A percentile compares a stretch with the other conserved stretches of the same genome.
Conservation (phyloP, 352 stramenopile genomes). For the Phytophthora citricola region DNA sequence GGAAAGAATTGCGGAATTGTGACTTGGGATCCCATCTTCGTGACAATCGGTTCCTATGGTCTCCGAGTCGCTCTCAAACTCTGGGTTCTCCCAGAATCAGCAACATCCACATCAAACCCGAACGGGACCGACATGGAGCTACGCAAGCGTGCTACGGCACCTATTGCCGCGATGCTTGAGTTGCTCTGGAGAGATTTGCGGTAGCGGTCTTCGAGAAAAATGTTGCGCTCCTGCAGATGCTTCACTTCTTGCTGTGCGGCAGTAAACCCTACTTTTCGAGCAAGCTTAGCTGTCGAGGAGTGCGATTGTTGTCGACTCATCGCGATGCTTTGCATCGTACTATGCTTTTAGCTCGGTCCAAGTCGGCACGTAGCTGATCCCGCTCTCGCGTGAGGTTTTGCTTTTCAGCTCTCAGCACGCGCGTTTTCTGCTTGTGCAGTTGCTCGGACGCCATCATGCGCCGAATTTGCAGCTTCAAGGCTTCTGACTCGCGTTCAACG, state of each 20-base stretch:
- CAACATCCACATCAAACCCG: not conserved
- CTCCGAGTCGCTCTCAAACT: slow-evolving; percentile 9
- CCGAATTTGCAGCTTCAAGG: slow-evolving; percentile 71
- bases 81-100: slow-evolving; percentile 1
- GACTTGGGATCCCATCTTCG: slow-evolving; percentile 2
- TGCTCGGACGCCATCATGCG: slow-evolving; percentile 86
- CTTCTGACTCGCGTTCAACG: slow-evolving; percentile 63
- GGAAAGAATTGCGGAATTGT: slow-evolving; percentile 4
- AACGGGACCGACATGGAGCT: slow-evolving; percentile 23
- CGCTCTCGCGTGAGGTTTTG: slow-evolving; percentile 54
- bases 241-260: slow-evolving; percentile 50
- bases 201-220: slow-evolving; percentile 70
- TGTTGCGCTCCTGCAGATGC: slow-evolving; percentile 60
- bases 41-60: not conserved
- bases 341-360: slow-evolving; percentile 48
- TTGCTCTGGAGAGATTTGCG: slow-evolving; percentile 40
- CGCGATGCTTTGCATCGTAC: slow-evolving; percentile 27
- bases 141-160: slow-evolving; percentile 27
- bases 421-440: slow-evolving; percentile 76
- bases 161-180: slow-evolving; percentile 16
- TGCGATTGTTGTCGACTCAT: slow-evolving; percentile 21
- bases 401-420: slow-evolving; percentile 53
- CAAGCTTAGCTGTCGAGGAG: not conserved
- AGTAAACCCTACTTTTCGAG: slow-evolving; percentile 12
- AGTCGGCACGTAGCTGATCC: slow-evolving; percentile 50